Evolutionary conservation across 2,329 filamentous ascomycete species (phyloP).

Genomic region (Endocalyx cinctus): DNA sequence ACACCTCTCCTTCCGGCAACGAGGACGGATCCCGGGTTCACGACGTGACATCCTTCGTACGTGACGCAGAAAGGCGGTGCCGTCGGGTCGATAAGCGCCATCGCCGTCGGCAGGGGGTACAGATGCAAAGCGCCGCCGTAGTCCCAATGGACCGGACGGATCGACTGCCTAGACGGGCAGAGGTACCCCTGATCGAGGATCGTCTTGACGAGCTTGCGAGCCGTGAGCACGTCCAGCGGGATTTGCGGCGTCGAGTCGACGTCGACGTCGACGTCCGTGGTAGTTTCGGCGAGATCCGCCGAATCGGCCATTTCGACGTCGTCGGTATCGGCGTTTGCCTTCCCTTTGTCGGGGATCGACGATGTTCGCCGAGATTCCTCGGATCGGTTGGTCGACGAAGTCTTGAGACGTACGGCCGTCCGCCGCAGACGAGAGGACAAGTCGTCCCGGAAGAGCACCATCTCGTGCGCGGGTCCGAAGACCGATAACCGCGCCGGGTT

Average conservation of each 20-base stretch:
- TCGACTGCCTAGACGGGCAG: conserved; percentile 75
- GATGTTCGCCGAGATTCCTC: conserved; percentile 3
- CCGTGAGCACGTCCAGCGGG: conserved; percentile 51
- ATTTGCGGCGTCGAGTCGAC: conserved; percentile 15
- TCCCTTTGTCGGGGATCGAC: not conserved
- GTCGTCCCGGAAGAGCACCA: conserved; percentile 84
- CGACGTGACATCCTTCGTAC: conserved; percentile 91
- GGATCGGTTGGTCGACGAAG: conserved; percentile 24
- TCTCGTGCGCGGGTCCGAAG: conserved; percentile 84
- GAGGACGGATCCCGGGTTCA: conserved; percentile 82
- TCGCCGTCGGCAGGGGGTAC: conserved; percentile 81
- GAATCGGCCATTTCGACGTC: conserved; percentile 31
- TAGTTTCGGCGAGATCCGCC: conserved; percentile 19
- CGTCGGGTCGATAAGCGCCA: conserved; percentile 79
- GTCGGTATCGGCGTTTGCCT: conserved; percentile 11
- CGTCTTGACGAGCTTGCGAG: conserved; percentile 81
- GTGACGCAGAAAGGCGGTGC: conserved; percentile 80
- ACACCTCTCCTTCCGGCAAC: conserved; percentile 63
- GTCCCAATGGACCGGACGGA: conserved; percentile 87
- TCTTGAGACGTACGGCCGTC: conserved; percentile 67
- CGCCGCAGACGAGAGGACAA: conserved; percentile 74
- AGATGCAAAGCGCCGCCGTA: conserved; percentile 70
- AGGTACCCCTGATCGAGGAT: conserved; percentile 87
- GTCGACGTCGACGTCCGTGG: conserved; percentile 42
- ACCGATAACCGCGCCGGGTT: conserved; percentile 80